These are phyloP conservation scores for Tulasnella sp. DNA, from an alignment of 768 basidiomycete genomes.

Conservation along the genomic window DNA sequence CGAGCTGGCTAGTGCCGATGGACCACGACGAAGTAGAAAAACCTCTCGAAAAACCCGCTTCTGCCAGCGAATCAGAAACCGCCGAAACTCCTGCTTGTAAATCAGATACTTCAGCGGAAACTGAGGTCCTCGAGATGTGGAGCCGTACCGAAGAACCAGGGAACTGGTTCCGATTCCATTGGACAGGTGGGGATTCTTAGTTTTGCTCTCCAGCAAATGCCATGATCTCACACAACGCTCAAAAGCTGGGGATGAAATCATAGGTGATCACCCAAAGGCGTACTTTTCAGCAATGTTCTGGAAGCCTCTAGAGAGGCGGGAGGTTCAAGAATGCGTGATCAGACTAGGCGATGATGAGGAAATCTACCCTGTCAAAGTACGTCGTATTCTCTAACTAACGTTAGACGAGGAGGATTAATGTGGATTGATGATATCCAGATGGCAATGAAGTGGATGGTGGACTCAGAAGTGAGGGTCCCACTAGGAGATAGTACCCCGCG, in stretches of 20 bases:
- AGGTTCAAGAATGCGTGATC: not conserved
- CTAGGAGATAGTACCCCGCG: not conserved
- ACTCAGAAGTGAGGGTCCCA: not conserved
- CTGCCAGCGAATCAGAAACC: not conserved
- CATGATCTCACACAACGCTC: not conserved
- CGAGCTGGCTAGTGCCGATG: not conserved
- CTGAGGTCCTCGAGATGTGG: not conserved
- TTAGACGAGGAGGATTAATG: not conserved
- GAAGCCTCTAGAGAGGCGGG: not conserved
- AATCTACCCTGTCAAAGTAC: not conserved
- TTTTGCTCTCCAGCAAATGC: too few species aligned
- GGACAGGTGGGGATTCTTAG: not conserved
- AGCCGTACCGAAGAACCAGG: not conserved
- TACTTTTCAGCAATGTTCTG: not conserved
- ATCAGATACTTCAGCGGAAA: not conserved
- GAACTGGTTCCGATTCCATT: not conserved
- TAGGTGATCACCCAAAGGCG: not conserved
- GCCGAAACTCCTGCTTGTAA: too few species aligned
- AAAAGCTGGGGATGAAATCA: not conserved
- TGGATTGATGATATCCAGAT: not conserved
- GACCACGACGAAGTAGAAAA: not conserved
- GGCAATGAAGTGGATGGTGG: not conserved
- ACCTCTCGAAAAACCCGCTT: not conserved
- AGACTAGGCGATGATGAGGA: not conserved
- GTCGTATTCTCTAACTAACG: not conserved